Evolutionary conservation across 352 stramenopile species (phyloP).

Genomic region (Phytophthora citrophthora): DNA sequence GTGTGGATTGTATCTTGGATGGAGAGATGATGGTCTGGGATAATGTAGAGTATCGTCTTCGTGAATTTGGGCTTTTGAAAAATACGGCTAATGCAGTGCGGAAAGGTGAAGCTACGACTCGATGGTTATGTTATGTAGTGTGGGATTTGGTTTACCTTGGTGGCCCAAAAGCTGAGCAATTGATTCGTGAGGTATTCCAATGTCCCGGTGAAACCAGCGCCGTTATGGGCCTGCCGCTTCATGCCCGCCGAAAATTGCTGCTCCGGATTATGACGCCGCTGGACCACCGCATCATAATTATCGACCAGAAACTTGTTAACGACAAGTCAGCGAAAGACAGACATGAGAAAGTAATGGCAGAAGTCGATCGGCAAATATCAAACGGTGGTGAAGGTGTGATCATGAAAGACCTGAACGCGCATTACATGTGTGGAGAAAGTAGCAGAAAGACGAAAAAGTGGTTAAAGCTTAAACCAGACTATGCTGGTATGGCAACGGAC

Average conservation of each 20-base stretch:
- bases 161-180: constrained; percentile 40
- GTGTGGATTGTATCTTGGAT: constrained; percentile 81
- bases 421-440: constrained; percentile 89
- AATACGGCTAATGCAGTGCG: constrained; percentile 73
- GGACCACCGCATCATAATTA: constrained; percentile 78
- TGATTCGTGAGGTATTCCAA: constrained; percentile 72
- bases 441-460: constrained; percentile 82
- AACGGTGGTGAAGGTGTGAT: constrained; percentile 87
- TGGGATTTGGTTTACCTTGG: constrained; percentile 87
- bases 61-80: constrained; percentile 85
- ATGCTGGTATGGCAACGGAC: constrained; percentile 86
- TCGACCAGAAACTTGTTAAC: constrained; percentile 84
- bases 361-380: constrained; percentile 71
- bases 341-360: constrained; percentile 83
- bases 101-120: constrained; percentile 57
- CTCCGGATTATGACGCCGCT: constrained; percentile 70
- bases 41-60: constrained; percentile 74
- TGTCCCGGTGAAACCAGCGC: constrained; percentile 59
- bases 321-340: constrained; percentile 74
- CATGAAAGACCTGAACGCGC: constrained; percentile 85
- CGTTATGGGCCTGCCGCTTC: constrained; percentile 80
- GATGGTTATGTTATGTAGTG: constrained; percentile 86
- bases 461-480: constrained; percentile 90
- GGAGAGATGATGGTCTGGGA: constrained; percentile 92
- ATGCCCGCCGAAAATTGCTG: constrained; percentile 63